Evolutionary conservation across 1,139 yeast species (phyloP), one percentile per base, ranked within the genome.

Genomic region (Scheffersomyces illinoinensis): DNA sequence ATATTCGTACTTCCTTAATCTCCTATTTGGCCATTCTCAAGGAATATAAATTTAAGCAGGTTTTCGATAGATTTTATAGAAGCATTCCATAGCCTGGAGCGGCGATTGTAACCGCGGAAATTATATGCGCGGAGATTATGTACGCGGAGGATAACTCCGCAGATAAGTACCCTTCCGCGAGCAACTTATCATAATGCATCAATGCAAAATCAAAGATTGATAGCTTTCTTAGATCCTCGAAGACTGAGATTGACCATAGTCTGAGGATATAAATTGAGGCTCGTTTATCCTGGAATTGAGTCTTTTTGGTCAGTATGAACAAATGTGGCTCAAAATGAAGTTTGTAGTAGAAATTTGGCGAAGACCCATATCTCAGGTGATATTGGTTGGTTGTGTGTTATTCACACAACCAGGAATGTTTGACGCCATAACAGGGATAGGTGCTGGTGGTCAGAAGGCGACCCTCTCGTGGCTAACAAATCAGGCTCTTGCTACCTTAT

Each of bases 401-500:
- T 52, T 52, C 20, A 52, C 54, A 4, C 54, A 52, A 18, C 54
- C 54, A 26, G 54, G 54, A 19, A 52, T 52, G 54, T 52, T 52
- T 24, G 54, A 52, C 17, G 54, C 54, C 47, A 52, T 52, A 17
- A 52, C 54, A 4, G 54, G 48, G n/a, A 52, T 52, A 19, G 54
- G 54, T 39, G 54, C 54, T 24, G 54, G 54, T 18, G 54, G 54
- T 2, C 54, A 52, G 26, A 52, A 33, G 39, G 54, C 54, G 4
- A 26, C 54, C 10, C 54, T 52, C 21, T 14, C 54, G 8, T 52
- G 54, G 54, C 21, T 52, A 43, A 43, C 47, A 43, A 43, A 33
- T 47, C 53, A 54, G 19, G 56, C 56, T 3, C 53, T 54, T 17
- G 62, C 61, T n/a, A 50, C 62, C 2, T 53, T 61, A 12, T 53